A percentile compares a stretch with the other conserved stretches of the same genome.
Conservation (phyloP, 164 flowering plant genomes). For the Kalanchoe fedtschenkoi region DNA sequence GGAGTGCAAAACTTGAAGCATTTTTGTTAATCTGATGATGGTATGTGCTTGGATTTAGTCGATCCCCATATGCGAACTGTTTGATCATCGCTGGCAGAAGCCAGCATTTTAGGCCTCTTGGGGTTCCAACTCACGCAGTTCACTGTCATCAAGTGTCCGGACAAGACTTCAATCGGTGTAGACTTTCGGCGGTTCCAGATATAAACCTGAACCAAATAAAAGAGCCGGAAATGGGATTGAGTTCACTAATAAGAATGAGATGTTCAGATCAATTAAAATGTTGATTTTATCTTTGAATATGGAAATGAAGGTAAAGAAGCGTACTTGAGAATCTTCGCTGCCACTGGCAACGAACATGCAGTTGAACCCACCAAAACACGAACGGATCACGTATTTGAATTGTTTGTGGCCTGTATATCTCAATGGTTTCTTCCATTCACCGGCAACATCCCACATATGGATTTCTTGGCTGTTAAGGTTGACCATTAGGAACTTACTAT, state of each 20-base stretch:
- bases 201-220: conserved; percentile 51
- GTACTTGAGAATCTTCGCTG: conserved; percentile 89
- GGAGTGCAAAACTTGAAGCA: neutral
- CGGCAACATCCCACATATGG: conserved; percentile 79
- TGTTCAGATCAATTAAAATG: neutral
- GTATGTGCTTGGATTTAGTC: neutral
- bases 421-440: conserved; percentile 37
- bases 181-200: conserved; percentile 63
- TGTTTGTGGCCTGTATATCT: conserved; percentile 69
- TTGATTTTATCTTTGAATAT: neutral
- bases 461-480: conserved; percentile 83
- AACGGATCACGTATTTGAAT: conserved; percentile 66
- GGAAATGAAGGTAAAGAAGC: conserved; percentile 4
- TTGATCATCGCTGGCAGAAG: conserved; percentile 89
- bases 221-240: neutral
- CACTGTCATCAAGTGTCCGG: conserved; percentile 73
- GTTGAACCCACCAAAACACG: conserved; percentile 83
- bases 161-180: conserved; percentile 51
- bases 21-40: neutral
- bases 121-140: conserved; percentile 96
- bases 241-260: neutral
- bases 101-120: conserved; percentile 54
- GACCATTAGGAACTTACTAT: conserved; percentile 52
- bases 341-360: conserved; percentile 78
- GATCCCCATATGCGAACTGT: conserved; percentile 90